These are phyloP conservation scores for Penicillium fuscoglaucum DNA, from an alignment of 2,329 filamentous ascomycete genomes.

Conservation along the genomic window DNA sequence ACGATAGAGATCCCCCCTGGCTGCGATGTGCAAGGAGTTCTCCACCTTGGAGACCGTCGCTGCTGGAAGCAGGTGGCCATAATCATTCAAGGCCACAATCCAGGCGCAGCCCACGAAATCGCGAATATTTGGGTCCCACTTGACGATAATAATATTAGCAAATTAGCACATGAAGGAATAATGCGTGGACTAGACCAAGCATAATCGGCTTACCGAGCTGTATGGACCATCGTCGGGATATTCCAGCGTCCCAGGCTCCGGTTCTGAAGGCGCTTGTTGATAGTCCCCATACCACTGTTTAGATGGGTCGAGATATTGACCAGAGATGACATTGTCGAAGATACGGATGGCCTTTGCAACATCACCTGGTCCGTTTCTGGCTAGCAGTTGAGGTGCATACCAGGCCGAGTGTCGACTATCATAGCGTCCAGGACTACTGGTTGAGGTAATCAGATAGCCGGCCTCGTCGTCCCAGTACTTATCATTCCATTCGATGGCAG, in stretches of 20 bases:
- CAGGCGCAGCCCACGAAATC: slow-evolving; percentile 23
- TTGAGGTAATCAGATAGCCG: slow-evolving; percentile 18
- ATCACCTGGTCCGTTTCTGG: slow-evolving; percentile 18
- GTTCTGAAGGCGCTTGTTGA: slow-evolving; percentile 17
- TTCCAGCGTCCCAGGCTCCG: slow-evolving; percentile 14
- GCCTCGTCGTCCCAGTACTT: slow-evolving; percentile 18
- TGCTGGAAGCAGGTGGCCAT: slow-evolving; percentile 44
- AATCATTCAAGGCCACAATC: slow-evolving; percentile 22
- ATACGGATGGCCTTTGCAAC: slow-evolving; percentile 20
- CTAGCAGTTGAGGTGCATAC: slow-evolving; percentile 23
- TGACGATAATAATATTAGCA: not conserved
- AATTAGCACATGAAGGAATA: not conserved
- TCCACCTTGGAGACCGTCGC: slow-evolving; percentile 50
- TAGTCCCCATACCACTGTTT: slow-evolving; percentile 26
- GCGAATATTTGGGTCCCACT: slow-evolving; percentile 25
- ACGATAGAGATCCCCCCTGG: slow-evolving; percentile 61
- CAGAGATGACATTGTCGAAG: slow-evolving; percentile 22
- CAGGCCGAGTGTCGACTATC: slow-evolving; percentile 21
- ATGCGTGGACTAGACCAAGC: no score
- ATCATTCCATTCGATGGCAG: slow-evolving; percentile 22
- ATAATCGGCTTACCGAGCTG: slow-evolving; percentile 10
- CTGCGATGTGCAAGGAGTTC: slow-evolving; percentile 56
- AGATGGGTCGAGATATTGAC: slow-evolving; percentile 18
- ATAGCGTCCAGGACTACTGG: slow-evolving; percentile 15
- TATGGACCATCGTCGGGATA: slow-evolving; percentile 17